These are phyloP conservation scores for Candida silvicultrix DNA, from an alignment of 805 yeast species.

Conservation along the genomic window DNA sequence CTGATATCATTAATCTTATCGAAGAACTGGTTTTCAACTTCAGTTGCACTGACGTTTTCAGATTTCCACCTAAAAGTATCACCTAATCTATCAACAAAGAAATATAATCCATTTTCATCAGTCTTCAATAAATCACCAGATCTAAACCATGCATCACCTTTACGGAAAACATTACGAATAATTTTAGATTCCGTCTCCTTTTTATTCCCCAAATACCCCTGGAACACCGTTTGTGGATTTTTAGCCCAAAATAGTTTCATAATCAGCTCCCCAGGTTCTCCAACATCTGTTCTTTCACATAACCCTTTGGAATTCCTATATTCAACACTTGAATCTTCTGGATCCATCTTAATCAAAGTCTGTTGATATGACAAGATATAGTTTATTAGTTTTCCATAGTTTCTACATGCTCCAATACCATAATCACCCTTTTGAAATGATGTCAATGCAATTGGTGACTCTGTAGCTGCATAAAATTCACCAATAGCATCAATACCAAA, in stretches of 20 bases:
- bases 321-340: conserved; percentile 66
- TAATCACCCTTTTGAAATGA: conserved; percentile 68
- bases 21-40: conserved; percentile 71
- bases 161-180: conserved; percentile 61
- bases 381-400: conserved; percentile 59
- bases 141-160: conserved; percentile 90
- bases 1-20: conserved; percentile 32
- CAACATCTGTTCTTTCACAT: conserved; percentile 43
- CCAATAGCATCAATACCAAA: conserved; percentile 74
- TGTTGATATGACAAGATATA: conserved; percentile 46
- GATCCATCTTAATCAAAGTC: conserved; percentile 66
- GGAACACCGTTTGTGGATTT: conserved; percentile 71
- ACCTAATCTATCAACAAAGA: conserved; percentile 88
- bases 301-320: conserved; percentile 67
- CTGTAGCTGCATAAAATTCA: conserved; percentile 92
- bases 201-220: conserved; percentile 81
- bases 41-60: conserved; percentile 90
- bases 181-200: conserved; percentile 76
- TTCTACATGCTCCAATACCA: conserved; percentile 87
- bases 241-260: conserved; percentile 64
- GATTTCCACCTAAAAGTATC: conserved; percentile 97
- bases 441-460: conserved; percentile 84
- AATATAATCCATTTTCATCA: conserved; percentile 64
- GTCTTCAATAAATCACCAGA: conserved; percentile 75
- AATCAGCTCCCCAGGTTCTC: conserved; percentile 83